A percentile compares a stretch with the other conserved stretches of the same genome.
These are phyloP conservation scores for Calendula officinalis DNA, from an alignment of 129 eudicot genomes.

Conservation along the genomic window DNA sequence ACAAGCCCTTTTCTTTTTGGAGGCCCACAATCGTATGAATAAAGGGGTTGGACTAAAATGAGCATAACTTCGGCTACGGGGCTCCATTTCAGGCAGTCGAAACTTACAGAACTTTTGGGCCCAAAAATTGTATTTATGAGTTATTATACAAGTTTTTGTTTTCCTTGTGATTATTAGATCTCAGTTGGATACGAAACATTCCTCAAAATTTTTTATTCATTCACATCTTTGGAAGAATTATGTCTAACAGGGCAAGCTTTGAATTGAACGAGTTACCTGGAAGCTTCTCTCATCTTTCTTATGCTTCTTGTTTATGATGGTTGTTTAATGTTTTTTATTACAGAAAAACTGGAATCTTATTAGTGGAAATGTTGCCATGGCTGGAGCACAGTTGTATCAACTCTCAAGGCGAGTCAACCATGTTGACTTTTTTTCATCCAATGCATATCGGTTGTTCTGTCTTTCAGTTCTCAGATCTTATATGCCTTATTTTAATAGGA, in stretches of 20 bases:
- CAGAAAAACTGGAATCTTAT: conserved; percentile 99
- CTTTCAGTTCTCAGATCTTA: conserved; percentile 9
- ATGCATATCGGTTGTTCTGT: not conserved
- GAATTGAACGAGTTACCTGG: not conserved
- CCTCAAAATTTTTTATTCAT: too few relatives aligned
- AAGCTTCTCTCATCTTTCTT: not conserved
- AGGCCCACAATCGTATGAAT: too few relatives aligned
- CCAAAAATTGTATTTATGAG: too few relatives aligned
- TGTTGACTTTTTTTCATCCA: not conserved
- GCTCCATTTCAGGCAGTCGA: too few relatives aligned
- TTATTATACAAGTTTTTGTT: too few relatives aligned
- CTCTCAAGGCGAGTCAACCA: conserved; percentile 59
- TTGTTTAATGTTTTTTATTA: conserved; percentile 17
- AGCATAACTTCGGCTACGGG: too few relatives aligned
- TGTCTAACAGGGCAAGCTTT: not conserved
- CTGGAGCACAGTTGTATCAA: conserved; percentile 88
- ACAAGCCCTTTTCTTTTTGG: too few relatives aligned
- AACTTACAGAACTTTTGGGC: too few relatives aligned
- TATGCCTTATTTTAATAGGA: not conserved
- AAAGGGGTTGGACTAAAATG: too few relatives aligned
- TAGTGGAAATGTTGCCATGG: conserved; percentile 93
- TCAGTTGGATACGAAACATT: too few relatives aligned
- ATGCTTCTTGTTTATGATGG: conserved; percentile 16
- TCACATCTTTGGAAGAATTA: too few relatives aligned
- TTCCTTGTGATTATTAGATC: too few relatives aligned